Evolutionary conservation across 805 yeast genomes (phyloP).

Genomic region (Tetrapisispora phaffii): DNA sequence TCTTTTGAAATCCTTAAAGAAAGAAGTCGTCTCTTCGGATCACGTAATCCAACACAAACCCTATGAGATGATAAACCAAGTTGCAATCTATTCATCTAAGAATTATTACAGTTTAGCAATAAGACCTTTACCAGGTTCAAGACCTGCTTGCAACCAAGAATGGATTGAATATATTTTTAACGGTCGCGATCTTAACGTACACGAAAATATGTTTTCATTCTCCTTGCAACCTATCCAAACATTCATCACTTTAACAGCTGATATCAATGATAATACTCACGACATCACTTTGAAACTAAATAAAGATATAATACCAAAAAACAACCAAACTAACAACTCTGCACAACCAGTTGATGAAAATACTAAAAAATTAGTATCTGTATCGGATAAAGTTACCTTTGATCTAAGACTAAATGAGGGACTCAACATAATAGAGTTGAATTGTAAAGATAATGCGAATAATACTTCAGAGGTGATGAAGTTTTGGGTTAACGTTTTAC

Average conservation of each 20-base stretch:
- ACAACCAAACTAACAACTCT: conserved; percentile 4
- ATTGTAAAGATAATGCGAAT: conserved; percentile 11
- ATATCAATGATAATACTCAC: conserved; percentile 4
- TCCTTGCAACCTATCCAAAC: conserved; percentile 25
- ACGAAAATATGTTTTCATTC: conserved; percentile 22
- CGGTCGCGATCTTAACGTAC: conserved; percentile 18
- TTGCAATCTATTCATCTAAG: conserved; percentile 22
- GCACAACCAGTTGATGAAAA: neutral
- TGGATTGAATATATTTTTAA: conserved; percentile 26
- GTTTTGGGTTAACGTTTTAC: conserved; percentile 27
- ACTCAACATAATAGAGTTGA: conserved; percentile 21
- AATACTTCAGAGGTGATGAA: conserved; percentile 17
- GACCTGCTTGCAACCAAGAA: conserved; percentile 23
- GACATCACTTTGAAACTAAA: conserved; percentile 16
- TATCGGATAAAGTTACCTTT: conserved; percentile 14
- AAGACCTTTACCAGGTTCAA: conserved; percentile 22
- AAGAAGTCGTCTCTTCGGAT: conserved; percentile 14
- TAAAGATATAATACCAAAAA: conserved; percentile 14
- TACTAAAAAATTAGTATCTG: conserved; percentile 2
- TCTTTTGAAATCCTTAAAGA: conserved; percentile 20
- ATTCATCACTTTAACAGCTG: conserved; percentile 18
- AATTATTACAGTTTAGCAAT: conserved; percentile 23
- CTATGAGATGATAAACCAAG: conserved; percentile 16
- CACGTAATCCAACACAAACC: conserved; percentile 16
- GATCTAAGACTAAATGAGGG: conserved; percentile 27